Base-by-base conservation (phyloP, 352 stramenopile genomes). In the Pythium brassicae region DNA sequence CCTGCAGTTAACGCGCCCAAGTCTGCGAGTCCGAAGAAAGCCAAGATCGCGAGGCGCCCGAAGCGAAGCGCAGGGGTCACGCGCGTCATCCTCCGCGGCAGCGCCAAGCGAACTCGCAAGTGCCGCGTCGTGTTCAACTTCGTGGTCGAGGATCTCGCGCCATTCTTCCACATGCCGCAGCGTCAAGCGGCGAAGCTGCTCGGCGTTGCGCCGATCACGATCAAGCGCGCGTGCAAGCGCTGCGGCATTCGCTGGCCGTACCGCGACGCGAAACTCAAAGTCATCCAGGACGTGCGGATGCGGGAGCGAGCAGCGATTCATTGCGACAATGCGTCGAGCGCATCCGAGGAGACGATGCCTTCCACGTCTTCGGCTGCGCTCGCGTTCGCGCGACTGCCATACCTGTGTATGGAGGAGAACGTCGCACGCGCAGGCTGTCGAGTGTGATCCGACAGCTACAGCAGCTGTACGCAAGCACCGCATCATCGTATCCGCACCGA, bases 141-240 rank as follows among this genome's bases (percentile, higher is more conserved):
- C 56, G 63, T 56, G 20, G 59, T 52, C 19, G 46, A 77, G 8
- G 62, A 74, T 12, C 60, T 84, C 52, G 44, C 50, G 15, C 59
- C 62, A 46, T 84, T 56, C 57, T 86, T 77, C 57, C 71, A 86
- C 45, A 61, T 86, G 39, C 64, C 76, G 6, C 76, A 86, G 50
- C 66, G 60, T 42, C 52, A 70, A 48, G 76, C 59, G 27, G 67
- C 70, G 17, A 52, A 53, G 19, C 15, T 52, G 25, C 51, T 76
- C 10, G 52, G 55, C n/a, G 61, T 75, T n/a, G 55, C 67, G 2
- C 50, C 67, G 48, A 78, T 78, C 59, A 78, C 69, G 12, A 12
- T 78, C 57, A 78, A 78, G 63, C 62, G 69, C 55, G 59, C 52
- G 49, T 78, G 69, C 57, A 78, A 75, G 44, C 63, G 60, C 29